Conservation (phyloP, 768 basidiomycete genomes). For the Boletus tomentosulus region DNA sequence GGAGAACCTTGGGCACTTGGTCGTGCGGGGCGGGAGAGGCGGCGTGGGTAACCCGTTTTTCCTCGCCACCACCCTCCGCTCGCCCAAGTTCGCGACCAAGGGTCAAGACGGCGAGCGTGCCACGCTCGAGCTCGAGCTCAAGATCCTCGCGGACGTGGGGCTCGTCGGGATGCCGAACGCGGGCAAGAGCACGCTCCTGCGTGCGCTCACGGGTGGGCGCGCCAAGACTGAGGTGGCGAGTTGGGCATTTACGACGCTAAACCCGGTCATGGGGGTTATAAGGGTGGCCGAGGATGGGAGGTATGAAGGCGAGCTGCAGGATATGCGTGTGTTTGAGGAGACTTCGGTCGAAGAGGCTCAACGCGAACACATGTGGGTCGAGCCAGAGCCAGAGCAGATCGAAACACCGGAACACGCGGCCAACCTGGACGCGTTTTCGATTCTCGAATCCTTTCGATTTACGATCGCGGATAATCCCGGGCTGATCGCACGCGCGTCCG, state of each 20-base stretch:
- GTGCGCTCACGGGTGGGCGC: slow-evolving; percentile 82
- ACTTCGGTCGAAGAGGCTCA: slow-evolving; percentile 50
- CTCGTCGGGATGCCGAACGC: slow-evolving; percentile 96
- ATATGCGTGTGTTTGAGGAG: slow-evolving; percentile 58
- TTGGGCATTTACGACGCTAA: slow-evolving; percentile 94
- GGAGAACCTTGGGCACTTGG: slow-evolving; percentile 54
- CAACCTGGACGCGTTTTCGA: slow-evolving; percentile 45
- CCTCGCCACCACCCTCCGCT: slow-evolving; percentile 58
- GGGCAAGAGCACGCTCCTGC: slow-evolving; percentile 86
- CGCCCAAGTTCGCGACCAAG: slow-evolving; percentile 83
- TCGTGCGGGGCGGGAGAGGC: slow-evolving; percentile 74
- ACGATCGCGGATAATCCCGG: slow-evolving; percentile 98
- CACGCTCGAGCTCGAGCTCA: slow-evolving; percentile 86
- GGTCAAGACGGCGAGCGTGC: slow-evolving; percentile 70
- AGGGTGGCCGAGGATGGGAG: slow-evolving; percentile 76
- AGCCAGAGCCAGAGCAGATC: not conserved
- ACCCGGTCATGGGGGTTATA: slow-evolving; percentile 90
- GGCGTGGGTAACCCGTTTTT: slow-evolving; percentile 92
- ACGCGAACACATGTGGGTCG: slow-evolving; percentile 34
- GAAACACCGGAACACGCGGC: not conserved
- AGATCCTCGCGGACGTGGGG: slow-evolving; percentile 91
- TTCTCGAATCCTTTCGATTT: slow-evolving; percentile 78
- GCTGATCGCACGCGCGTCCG: slow-evolving; percentile 76
- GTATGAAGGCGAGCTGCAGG: slow-evolving; percentile 57
- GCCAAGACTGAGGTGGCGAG: slow-evolving; percentile 82